Evolutionary conservation across 228 moss, liverwort and hornwort species (phyloP).

Genomic region (Sphagnum fallax): DNA sequence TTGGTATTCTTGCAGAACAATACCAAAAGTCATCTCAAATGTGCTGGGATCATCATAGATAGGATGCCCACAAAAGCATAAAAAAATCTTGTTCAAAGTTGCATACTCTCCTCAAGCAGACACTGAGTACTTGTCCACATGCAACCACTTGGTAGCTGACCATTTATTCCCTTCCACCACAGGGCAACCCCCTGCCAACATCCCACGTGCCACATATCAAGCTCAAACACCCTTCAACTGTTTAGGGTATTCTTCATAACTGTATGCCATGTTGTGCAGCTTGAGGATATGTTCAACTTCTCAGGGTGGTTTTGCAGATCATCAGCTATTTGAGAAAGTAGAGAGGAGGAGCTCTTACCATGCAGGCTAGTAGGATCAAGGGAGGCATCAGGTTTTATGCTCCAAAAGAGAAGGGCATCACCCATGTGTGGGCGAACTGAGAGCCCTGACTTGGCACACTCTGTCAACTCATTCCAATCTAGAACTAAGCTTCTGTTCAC

Average conservation of each 20-base stretch:
- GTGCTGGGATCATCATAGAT: too few relatives aligned
- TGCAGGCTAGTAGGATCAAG: conserved; percentile 86
- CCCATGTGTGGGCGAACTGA: conserved; percentile 92
- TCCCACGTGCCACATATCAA: conserved; percentile 1
- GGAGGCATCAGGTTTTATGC: conserved; percentile 82
- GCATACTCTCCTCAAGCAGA: background rate
- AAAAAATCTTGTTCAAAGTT: too few relatives aligned
- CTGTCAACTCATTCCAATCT: conserved; percentile 78
- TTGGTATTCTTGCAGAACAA: too few relatives aligned
- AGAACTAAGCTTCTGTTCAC: conserved; percentile 59
- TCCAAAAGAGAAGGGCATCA: conserved; percentile 96
- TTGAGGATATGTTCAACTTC: too few relatives aligned
- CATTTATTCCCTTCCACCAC: conserved; percentile 89
- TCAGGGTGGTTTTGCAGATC: too few relatives aligned
- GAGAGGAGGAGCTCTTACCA: conserved; percentile 28
- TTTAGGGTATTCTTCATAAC: too few relatives aligned
- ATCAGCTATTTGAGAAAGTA: too few relatives aligned
- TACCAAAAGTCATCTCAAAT: too few relatives aligned
- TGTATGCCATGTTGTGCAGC: too few relatives aligned
- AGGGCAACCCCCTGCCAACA: conserved; percentile 74
- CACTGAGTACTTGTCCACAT: conserved; percentile 66
- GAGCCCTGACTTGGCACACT: conserved; percentile 81
- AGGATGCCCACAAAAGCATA: too few relatives aligned
- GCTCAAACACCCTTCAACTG: background rate
- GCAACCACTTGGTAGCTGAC: conserved; percentile 99